Conservation (phyloP, 2,329 filamentous ascomycete species). For the Orbilia brochopaga region DNA sequence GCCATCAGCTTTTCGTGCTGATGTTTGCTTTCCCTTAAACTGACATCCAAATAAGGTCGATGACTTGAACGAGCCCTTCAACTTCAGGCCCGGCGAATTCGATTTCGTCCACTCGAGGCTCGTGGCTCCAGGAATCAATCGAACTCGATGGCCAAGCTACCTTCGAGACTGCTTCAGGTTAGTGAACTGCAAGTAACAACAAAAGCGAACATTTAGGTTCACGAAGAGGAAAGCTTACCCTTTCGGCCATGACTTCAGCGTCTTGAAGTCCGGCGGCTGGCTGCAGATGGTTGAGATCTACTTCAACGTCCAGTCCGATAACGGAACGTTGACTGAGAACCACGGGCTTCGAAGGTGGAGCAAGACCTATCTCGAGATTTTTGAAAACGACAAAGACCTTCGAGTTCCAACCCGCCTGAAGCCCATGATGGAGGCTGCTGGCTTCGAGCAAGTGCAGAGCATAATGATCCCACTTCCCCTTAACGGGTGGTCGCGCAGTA, state of each 20-base stretch:
- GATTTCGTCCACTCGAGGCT: slow-evolving; percentile 81
- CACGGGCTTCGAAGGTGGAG: slow-evolving; percentile 72
- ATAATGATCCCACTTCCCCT: slow-evolving; percentile 71
- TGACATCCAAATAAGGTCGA: slow-evolving; percentile 65
- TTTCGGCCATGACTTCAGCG: slow-evolving; percentile 58
- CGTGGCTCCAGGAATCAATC: slow-evolving; percentile 69
- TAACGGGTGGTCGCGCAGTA: slow-evolving; percentile 73
- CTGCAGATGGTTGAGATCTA: slow-evolving; percentile 88
- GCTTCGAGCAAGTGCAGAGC: slow-evolving; percentile 72
- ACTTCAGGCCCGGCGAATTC: slow-evolving; percentile 70
- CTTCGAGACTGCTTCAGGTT: slow-evolving; percentile 71
- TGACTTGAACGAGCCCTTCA: slow-evolving; percentile 81
- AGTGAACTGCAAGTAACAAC: slow-evolving; percentile 28
- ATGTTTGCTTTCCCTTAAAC: slow-evolving; percentile 2
- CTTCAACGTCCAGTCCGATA: slow-evolving; percentile 83
- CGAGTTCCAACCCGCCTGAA: slow-evolving; percentile 68
- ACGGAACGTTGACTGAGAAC: slow-evolving; percentile 73
- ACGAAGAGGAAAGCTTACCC: slow-evolving; percentile 19
- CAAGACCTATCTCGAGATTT: slow-evolving; percentile 66
- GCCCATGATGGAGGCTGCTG: slow-evolving; percentile 66
- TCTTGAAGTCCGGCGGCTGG: slow-evolving; percentile 79
- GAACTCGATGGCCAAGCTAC: slow-evolving; percentile 75
- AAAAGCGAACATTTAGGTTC: not conserved
- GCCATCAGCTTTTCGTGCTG: slow-evolving; percentile 10
- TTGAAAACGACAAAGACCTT: slow-evolving; percentile 71